phyloP scores from a whole-genome alignment of 805 yeast genomes.

The Saccharomycopsis sp. region DNA sequence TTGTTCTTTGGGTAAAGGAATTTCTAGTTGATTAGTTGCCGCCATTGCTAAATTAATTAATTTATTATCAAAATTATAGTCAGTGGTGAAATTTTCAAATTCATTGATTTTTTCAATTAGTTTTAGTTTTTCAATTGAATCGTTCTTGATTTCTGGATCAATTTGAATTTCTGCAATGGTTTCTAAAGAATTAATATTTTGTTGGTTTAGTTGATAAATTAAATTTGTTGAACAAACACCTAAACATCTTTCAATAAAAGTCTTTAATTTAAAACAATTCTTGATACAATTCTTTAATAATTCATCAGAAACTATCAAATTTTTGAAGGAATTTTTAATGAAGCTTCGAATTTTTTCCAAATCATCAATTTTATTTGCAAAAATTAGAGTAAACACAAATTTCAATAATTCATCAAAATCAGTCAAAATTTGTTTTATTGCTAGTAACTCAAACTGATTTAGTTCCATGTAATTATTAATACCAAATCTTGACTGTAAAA shows the following conservation, averaged over 20 bases:
- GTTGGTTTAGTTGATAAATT: too few species aligned
- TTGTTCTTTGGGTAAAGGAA: constrained; percentile 14
- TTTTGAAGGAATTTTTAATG: constrained; percentile 7
- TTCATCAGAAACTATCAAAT: constrained; percentile 2
- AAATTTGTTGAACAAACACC: not conserved
- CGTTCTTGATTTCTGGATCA: not conserved
- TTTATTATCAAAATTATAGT: constrained; percentile 1
- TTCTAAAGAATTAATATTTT: not conserved
- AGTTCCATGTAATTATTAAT: not conserved
- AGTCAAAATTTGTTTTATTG: not conserved
- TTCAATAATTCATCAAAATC: not conserved
- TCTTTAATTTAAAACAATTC: constrained; percentile 5
- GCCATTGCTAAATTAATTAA: not conserved
- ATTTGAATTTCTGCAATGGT: too few species aligned
- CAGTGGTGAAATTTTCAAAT: constrained; percentile 13
- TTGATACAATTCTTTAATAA: not conserved
- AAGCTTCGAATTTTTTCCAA: constrained; percentile 6
- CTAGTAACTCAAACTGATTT: not conserved
- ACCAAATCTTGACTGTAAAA: not conserved
- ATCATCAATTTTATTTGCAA: constrained; percentile 6
- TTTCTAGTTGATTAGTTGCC: not conserved
- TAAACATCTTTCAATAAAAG: constrained; percentile 3
- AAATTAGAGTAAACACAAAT: constrained; percentile 7
- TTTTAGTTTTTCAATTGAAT: not conserved
- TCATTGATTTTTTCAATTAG: too few species aligned